Conservation (phyloP, 192 early-diverging fungal genomes). For the Linnemannia hyalina region DNA sequence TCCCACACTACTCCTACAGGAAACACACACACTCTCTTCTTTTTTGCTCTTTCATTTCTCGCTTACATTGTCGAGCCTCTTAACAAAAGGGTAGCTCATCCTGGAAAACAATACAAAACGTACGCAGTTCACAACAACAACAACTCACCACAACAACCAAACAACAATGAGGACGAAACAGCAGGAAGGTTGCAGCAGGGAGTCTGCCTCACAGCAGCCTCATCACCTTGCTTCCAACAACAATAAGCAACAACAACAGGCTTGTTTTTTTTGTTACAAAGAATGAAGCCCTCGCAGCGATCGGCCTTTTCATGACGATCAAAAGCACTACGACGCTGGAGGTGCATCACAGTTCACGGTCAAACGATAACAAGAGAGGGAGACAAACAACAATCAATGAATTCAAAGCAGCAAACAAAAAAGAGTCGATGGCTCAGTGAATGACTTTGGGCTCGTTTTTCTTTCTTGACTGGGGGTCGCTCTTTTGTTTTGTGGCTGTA, state of each 20-base stretch:
- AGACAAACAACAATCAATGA: no score
- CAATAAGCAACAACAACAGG: background rate
- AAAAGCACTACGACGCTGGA: no score
- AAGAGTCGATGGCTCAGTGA: no score
- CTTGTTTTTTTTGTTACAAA: background rate
- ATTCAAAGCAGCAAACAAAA: no score
- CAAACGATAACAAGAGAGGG: no score
- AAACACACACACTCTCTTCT: background rate
- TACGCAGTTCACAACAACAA: background rate
- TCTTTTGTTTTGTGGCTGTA: background rate
- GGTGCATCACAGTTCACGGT: no score
- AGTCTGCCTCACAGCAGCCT: background rate
- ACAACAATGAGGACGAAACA: background rate
- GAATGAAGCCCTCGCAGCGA: no score
- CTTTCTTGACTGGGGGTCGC: no score
- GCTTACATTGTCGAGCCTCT: background rate
- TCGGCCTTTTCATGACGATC: no score
- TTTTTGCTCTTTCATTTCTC: background rate
- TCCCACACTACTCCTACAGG: no score
- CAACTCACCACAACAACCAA: background rate
- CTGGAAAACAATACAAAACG: background rate
- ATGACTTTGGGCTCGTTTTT: no score
- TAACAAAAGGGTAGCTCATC: background rate
- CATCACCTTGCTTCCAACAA: background rate
- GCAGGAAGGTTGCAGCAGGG: background rate